Evolutionary conservation across 192 early-diverging fungal genomes (phyloP), one percentile per base, ranked within the genome.

Genomic region (Coemansia sp.): DNA sequence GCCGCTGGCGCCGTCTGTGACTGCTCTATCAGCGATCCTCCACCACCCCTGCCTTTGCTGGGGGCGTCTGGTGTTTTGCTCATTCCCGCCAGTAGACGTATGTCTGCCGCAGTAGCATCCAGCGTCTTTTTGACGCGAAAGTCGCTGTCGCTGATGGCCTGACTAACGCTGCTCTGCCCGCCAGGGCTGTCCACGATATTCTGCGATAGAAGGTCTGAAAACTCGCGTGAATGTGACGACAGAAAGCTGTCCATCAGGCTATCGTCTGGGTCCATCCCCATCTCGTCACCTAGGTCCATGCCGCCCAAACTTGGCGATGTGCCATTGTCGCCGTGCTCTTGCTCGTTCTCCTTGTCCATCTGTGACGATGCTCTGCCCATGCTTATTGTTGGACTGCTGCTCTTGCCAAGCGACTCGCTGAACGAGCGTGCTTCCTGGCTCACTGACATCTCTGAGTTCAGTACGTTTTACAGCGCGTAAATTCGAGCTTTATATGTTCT

Each of bases 131-230:
- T 73, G 0, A 68, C 65, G 14, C 76, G 59, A 34, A 62, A 73
- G 57, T 79, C 76, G 64, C 61, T 79, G 57, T 79, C 76, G 63
- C 76, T 79, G 50, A 79, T 67, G 23, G 63, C 71, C 1, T 59
- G 34, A 48, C 76, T 79, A 29, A 29, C 47, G 25, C 41, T 73
- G 52, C 67, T 73, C n/a, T 64, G 70, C 2, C 59, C 55, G 28
- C 57, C 64, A 6, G 76, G 76, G 29, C 76, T 79, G n/a, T 47
- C 64, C 9, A 57, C 45, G 6, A 37, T 48, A n/a, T 54, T 19
- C 1, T 25, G 50, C 1, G 47, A 36, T 10, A 36, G 29, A 41
- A 66, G 66, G 13, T 79, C 76, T 0, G 67, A 61, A 23, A 79
- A 62, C 19, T 41, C 69, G 37, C 67, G 70, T 20, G 76, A 79